Evolutionary conservation across 441 rosid genomes (phyloP), one percentile per base, ranked within the genome.

Genomic region (Macaranga tanarius): DNA sequence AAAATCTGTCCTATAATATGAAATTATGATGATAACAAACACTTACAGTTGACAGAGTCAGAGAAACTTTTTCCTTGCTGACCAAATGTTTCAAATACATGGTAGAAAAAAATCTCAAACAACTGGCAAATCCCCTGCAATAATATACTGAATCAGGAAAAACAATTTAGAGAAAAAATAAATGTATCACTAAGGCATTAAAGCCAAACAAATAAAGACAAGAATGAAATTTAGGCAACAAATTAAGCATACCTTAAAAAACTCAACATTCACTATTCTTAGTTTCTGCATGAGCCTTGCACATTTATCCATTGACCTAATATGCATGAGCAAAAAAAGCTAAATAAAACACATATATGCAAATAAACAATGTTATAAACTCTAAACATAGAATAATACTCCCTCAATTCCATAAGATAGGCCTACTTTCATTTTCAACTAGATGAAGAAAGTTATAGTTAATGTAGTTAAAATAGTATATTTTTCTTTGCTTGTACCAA

Each of bases 271-370:
- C 59, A 89, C 91, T 78, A 92, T 82, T 82, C 90, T 97, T 79
- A 93, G 89, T 87, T 92, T 96, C 91, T 90, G 99, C 97, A 96
- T 92, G 65, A 96, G 91, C 86, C 97, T 89, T 62, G 97, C 97
- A 70, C 92, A 92, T 88, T 96, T 96, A 80, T 96, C 99, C 99
- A 96, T 90, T 16, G 97, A 89, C 87, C 99, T 92, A 79, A 70
- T 67, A 84, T 71, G 74, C 61, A 77, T 58, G 62, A 26, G 42
- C 10, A 75, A 48, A 62, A 50, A 82, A 65, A 71, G 73, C 74
- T 79, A 74, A 80, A 73, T 67, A 48, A 52, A 61, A 65, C 42
- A 69, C 22, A 47, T 31, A 69, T 63, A 63, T 26, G 10, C 34
- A 62, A 50, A 65, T 17, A 65, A 47, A 12, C 60, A 58, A 73